phyloP scores from a whole-genome alignment of 2,329 filamentous ascomycete genomes.

The Colletotrichum filicis region DNA sequence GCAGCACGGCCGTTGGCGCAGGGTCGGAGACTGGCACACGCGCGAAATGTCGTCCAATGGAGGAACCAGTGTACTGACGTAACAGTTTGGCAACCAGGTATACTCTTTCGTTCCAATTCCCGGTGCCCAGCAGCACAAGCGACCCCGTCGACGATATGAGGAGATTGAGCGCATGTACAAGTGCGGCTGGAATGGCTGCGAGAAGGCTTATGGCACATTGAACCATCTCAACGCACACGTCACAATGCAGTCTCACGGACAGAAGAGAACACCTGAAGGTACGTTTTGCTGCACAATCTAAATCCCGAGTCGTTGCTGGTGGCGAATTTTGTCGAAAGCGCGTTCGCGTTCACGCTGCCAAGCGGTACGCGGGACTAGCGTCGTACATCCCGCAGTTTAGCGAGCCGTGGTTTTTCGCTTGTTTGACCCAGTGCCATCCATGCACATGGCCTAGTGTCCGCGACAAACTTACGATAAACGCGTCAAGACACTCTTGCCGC shows the following conservation, averaged over 20 bases:
- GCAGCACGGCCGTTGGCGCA: not conserved
- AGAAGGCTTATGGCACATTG: constrained; percentile 97
- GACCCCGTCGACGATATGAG: constrained; percentile 91
- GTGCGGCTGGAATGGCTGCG: constrained; percentile 97
- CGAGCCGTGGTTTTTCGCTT: not conserved
- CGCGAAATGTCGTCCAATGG: not conserved
- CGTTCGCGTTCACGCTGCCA: not conserved
- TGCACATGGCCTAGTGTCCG: constrained; percentile 56
- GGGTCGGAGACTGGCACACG: not conserved
- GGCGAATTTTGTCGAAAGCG: not conserved
- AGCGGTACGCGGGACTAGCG: not conserved
- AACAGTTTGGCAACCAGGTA: constrained; percentile 67
- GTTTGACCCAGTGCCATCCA: constrained; percentile 10
- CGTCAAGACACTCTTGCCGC: constrained; percentile 38
- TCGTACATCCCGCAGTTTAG: not conserved
- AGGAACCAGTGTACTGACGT: constrained; percentile 32
- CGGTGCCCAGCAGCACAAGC: constrained; percentile 96
- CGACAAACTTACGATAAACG: constrained; percentile 47
- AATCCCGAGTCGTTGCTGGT: not conserved
- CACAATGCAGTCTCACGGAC: constrained; percentile 97
- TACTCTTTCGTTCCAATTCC: constrained; percentile 99
- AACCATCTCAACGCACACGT: constrained; percentile 99
- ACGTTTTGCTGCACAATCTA: constrained; percentile 49
- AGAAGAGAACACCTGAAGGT: constrained; percentile 98
- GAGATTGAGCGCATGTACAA: constrained; percentile 99